These are phyloP conservation scores for Fusarium keratoplasticum DNA, from an alignment of 2,329 filamentous ascomycete genomes.

Conservation along the genomic window DNA sequence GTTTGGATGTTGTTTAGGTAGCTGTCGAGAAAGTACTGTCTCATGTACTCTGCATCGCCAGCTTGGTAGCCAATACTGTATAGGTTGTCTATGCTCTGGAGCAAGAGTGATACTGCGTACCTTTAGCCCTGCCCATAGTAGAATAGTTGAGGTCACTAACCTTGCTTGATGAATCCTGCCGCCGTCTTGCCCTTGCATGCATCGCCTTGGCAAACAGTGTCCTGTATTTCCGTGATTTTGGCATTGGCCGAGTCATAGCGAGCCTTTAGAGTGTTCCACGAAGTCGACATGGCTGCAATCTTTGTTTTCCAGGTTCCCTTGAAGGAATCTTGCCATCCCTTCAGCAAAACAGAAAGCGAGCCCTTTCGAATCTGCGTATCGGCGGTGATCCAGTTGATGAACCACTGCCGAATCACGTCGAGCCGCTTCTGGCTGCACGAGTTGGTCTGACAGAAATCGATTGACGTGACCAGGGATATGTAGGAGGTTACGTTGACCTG, in stretches of 20 bases:
- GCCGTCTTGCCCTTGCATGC: constrained; percentile 29
- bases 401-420: constrained; percentile 8
- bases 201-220: constrained; percentile 15
- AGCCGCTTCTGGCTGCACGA: neutral
- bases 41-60: neutral
- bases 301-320: constrained; percentile 15
- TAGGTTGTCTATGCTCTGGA: constrained; percentile 18
- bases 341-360: constrained; percentile 10
- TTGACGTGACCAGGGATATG: neutral
- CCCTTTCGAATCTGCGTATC: constrained; percentile 16
- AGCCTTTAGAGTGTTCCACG: neutral
- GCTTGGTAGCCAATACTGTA: constrained; percentile 1
- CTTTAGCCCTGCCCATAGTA: neutral
- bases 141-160: neutral
- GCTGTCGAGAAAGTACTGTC: constrained; percentile 18
- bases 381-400: constrained; percentile 19
- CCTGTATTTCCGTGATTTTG: constrained; percentile 9
- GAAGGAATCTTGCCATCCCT: constrained; percentile 24
- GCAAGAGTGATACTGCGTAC: neutral
- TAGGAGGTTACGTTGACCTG: constrained; percentile 20
- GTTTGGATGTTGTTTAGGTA: constrained; percentile 12
- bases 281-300: constrained; percentile 15
- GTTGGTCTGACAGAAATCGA: neutral
- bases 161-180: constrained; percentile 21
- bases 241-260: neutral